Evolutionary conservation across 495 filamentous ascomycete genomes (phyloP).

Genomic region (Zalerion maritima): DNA sequence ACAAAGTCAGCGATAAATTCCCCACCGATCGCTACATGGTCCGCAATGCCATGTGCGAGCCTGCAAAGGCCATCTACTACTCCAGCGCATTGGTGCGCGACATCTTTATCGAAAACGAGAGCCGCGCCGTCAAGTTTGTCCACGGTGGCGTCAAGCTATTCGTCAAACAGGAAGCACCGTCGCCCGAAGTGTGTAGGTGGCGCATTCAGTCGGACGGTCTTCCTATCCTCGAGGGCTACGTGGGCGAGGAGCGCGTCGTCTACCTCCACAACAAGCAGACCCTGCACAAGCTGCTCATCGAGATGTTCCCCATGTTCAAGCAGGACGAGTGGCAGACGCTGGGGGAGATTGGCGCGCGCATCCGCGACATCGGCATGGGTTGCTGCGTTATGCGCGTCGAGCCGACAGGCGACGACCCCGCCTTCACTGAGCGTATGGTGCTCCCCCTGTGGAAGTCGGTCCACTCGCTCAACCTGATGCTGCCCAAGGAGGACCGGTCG

Average conservation of each 20-base stretch:
- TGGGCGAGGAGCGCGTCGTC: slow-evolving; percentile 65
- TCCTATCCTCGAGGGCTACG: slow-evolving; percentile 72
- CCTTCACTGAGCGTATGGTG: slow-evolving; percentile 67
- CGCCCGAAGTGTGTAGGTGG: slow-evolving; percentile 73
- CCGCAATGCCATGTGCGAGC: slow-evolving; percentile 69
- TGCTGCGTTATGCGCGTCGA: slow-evolving; percentile 83
- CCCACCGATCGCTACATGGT: slow-evolving; percentile 88
- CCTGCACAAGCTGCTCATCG: slow-evolving; percentile 61
- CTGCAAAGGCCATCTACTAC: slow-evolving; percentile 88
- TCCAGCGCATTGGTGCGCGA: slow-evolving; percentile 69
- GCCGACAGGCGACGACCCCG: slow-evolving; percentile 49
- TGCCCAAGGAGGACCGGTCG: slow-evolving; percentile 87
- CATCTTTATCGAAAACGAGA: slow-evolving; percentile 72
- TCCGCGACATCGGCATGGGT: slow-evolving; percentile 66
- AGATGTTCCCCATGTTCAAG: slow-evolving; percentile 85
- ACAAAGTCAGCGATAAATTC: slow-evolving; percentile 66
- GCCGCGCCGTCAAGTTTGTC: slow-evolving; percentile 81
- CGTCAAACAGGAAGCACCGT: slow-evolving; percentile 88
- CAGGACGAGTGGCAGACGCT: slow-evolving; percentile 54
- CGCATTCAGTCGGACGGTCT: slow-evolving; percentile 90
- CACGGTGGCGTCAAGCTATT: slow-evolving; percentile 98
- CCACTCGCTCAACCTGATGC: slow-evolving; percentile 82
- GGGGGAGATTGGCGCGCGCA: slow-evolving; percentile 76
- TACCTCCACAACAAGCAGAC: slow-evolving; percentile 59
- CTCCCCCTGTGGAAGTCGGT: slow-evolving; percentile 85